Conservation (phyloP, 257 asterid species). For the Cruciata laevipes region DNA sequence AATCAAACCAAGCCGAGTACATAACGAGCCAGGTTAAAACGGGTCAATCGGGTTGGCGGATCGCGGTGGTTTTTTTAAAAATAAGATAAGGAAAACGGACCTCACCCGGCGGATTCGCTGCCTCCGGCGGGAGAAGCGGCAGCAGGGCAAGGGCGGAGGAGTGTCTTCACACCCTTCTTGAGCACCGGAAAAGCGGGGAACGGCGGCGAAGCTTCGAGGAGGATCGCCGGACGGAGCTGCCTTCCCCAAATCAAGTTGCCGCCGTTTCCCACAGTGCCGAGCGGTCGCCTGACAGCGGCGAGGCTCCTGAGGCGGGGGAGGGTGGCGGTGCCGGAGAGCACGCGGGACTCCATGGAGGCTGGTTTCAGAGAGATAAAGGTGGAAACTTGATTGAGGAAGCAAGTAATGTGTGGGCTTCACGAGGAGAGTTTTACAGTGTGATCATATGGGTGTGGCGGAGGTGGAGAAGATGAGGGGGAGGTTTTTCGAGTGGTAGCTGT, state of each 20-base stretch:
- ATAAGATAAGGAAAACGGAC: slow-evolving; percentile 33
- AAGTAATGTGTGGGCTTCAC: not conserved
- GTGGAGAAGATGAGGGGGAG: slow-evolving; percentile 18
- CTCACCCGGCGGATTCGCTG: slow-evolving; percentile 89
- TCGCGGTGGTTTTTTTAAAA: not conserved
- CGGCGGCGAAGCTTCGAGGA: slow-evolving; percentile 50
- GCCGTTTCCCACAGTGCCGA: slow-evolving; percentile 41
- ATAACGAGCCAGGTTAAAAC: slow-evolving; percentile 14
- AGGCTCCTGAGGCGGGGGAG: slow-evolving; percentile 58
- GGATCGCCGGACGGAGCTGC: slow-evolving; percentile 66
- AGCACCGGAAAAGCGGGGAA: slow-evolving; percentile 18
- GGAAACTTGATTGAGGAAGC: not conserved
- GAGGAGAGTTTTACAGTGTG: slow-evolving; percentile 4
- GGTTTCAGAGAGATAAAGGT: slow-evolving; percentile 23
- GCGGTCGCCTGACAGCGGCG: slow-evolving; percentile 27
- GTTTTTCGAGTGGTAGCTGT: slow-evolving; percentile 36
- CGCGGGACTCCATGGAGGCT: slow-evolving; percentile 83
- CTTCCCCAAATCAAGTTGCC: slow-evolving; percentile 67
- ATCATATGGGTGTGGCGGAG: slow-evolving; percentile 17
- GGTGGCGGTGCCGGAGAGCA: slow-evolving; percentile 66
- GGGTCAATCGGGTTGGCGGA: slow-evolving; percentile 12
- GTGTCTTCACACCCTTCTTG: slow-evolving; percentile 28
- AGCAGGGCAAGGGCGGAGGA: slow-evolving; percentile 54
- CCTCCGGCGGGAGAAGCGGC: slow-evolving; percentile 72
- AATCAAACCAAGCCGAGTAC: not conserved